Evolutionary conservation across 805 yeast species (phyloP), one percentile per base, ranked within the genome.

Genomic region (Cyberlindnera veronae): DNA sequence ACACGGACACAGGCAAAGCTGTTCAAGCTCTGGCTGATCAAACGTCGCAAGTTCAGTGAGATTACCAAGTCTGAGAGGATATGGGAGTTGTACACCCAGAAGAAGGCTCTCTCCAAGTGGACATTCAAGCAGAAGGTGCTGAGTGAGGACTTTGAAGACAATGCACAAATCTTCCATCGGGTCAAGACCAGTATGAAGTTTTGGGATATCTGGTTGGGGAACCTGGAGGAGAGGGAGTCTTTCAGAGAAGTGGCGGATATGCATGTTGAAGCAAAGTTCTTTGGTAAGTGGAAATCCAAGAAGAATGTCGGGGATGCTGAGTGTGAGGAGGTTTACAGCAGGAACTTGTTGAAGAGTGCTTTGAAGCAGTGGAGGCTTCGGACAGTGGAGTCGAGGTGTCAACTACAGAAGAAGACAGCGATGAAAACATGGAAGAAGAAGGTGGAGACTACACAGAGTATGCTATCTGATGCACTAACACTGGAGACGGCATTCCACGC

Each of bases 151-250:
- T 45, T 48, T 28, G 41, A 26, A 10, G 36, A 46, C 3, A 52
- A 56, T 36, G 58, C 59, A 2, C 38, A 36, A 3, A 33, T 47
- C 1, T 56, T 54, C 41, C 24, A 32, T 5, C 37, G 35, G 2
- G 43, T 43, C 3, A 50, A 50, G 31, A 32, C n/a, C 9, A 15
- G 18, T 14, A 40, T 53, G 41, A 47, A 41, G 33, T 32, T 32
- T 17, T 52, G 45, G 42, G 54, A 54, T 32, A 26, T 45, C 1
- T 57, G 60, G 61, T 36, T 34, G 28, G 9, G 46, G 1, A 52
- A 45, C n/a, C 8, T 32, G 13, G 42, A 45, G 3, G 48, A 48
- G 21, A 10, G 32, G 4, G 6, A 40, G 10, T 32, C 39, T 6
- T 36, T 45, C 24, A 22, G 32, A 3, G 36, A 50, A 13, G 37